Percentiles rank a stretch among this genome's conserved stretches.
Evolutionary conservation across 164 flowering plant species (phyloP).

Genomic region (Taxillus chinensis): DNA sequence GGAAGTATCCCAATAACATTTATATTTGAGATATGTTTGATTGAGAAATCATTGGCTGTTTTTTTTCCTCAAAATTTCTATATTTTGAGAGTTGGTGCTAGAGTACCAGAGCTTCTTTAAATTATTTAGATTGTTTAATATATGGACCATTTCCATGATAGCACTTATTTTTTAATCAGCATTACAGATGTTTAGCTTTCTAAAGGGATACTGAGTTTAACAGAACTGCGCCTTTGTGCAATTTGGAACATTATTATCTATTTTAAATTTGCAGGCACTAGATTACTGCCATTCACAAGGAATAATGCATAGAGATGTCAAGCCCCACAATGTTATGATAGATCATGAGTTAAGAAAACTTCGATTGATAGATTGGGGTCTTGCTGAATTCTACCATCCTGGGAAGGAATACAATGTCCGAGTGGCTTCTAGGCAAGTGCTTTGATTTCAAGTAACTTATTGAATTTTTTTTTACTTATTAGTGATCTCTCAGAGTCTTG

Average conservation of each 20-base stretch:
- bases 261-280: constrained; percentile 21
- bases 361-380: constrained; percentile 39
- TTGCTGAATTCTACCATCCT: constrained; percentile 38
- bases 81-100: too few relatives aligned
- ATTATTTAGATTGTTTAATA: too few relatives aligned
- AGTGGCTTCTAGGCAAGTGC: constrained; percentile 34
- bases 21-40: too few relatives aligned
- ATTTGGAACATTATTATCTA: too few relatives aligned
- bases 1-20: too few relatives aligned
- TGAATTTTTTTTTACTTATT: neutral
- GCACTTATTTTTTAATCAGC: too few relatives aligned
- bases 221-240: neutral
- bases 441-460: neutral
- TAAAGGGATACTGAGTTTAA: too few relatives aligned
- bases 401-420: constrained; percentile 50
- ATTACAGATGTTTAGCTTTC: too few relatives aligned
- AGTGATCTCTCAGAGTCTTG: neutral
- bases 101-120: too few relatives aligned
- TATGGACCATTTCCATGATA: too few relatives aligned
- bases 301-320: constrained; percentile 49
- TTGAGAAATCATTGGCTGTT: too few relatives aligned
- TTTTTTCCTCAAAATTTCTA: too few relatives aligned
- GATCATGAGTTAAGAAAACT: constrained; percentile 44
- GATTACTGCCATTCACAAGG: constrained; percentile 44
- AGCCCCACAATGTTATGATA: constrained; percentile 52